A percentile compares a stretch with the other conserved stretches of the same genome.
Evolutionary conservation across 2,329 filamentous ascomycete species (phyloP).

Genomic region (Xylaria sp.): DNA sequence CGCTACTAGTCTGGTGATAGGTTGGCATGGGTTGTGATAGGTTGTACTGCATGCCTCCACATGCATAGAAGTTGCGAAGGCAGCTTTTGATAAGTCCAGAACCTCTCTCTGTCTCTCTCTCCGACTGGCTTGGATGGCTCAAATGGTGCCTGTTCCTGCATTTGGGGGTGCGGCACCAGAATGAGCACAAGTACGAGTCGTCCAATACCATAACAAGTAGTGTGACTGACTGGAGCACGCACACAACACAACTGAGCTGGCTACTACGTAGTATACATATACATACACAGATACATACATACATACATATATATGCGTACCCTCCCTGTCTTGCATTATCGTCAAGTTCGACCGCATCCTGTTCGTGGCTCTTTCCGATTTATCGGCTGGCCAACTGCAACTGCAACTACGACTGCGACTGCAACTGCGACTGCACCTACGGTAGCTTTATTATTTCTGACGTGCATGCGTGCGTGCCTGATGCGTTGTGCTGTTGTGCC

Average conservation of each 20-base stretch:
- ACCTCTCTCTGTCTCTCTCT: background rate
- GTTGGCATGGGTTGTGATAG: constrained; percentile 15
- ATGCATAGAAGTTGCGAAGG: constrained; percentile 1
- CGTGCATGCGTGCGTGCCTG: constrained; percentile 16
- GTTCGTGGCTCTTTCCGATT: constrained; percentile 34
- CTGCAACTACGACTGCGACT: constrained; percentile 5
- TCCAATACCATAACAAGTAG: background rate
- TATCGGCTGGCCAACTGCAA: constrained; percentile 21
- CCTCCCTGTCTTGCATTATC: constrained; percentile 17
- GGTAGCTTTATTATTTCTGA: constrained; percentile 8
- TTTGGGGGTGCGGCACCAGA: background rate
- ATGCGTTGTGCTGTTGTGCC: background rate
- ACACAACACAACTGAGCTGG: background rate
- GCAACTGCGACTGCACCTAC: background rate
- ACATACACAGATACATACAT: too few relatives aligned
- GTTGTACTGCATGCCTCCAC: constrained; percentile 5
- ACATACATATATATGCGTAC: too few relatives aligned
- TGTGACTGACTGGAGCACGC: constrained; percentile 1
- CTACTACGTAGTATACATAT: background rate
- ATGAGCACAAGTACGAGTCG: too few relatives aligned
- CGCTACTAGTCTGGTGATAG: constrained; percentile 8
- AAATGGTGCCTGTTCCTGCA: constrained; percentile 3
- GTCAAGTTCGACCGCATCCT: background rate
- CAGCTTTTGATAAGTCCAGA: constrained; percentile 5
- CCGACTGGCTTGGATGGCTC: background rate